Percentiles rank a stretch among this genome's conserved stretches.
Evolutionary conservation across 2,329 filamentous ascomycete genomes (phyloP).

Genomic region (Alternaria rosae): DNA sequence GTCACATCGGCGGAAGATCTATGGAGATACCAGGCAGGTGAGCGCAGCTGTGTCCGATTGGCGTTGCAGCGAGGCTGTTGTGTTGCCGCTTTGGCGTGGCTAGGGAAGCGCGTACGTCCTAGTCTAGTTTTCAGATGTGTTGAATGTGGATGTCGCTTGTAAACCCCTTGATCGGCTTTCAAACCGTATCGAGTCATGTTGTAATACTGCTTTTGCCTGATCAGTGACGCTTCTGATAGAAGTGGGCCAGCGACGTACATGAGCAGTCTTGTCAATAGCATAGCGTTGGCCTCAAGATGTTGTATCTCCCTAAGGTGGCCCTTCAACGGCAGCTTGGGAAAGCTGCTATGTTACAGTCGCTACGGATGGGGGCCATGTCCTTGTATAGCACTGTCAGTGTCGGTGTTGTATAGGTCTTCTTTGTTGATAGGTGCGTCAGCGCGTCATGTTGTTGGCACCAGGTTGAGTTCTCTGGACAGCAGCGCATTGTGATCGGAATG

Average conservation of each 20-base stretch:
- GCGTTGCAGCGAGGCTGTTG: neutral
- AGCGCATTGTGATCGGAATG: neutral
- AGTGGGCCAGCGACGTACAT: neutral
- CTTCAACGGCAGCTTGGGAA: neutral
- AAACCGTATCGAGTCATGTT: neutral
- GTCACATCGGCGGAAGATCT: neutral
- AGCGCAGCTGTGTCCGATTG: neutral
- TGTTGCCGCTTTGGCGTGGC: neutral
- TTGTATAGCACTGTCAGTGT: neutral
- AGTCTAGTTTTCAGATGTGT: neutral
- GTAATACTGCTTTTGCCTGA: neutral
- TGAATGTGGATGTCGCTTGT: neutral
- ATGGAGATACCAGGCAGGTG: neutral
- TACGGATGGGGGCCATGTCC: neutral
- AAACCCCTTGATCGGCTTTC: neutral
- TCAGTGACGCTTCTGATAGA: neutral
- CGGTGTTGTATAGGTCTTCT: neutral
- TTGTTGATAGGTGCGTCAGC: neutral
- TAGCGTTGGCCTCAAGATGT: neutral
- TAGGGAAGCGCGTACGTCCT: neutral
- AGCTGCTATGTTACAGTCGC: neutral
- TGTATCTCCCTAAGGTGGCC: neutral
- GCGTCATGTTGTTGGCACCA: neutral
- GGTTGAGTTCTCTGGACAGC: neutral
- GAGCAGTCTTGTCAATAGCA: neutral